A percentile compares a stretch with the other conserved stretches of the same genome.
phyloP scores from a whole-genome alignment of 2,329 filamentous ascomycete genomes.

The Thelonectria blattea region DNA sequence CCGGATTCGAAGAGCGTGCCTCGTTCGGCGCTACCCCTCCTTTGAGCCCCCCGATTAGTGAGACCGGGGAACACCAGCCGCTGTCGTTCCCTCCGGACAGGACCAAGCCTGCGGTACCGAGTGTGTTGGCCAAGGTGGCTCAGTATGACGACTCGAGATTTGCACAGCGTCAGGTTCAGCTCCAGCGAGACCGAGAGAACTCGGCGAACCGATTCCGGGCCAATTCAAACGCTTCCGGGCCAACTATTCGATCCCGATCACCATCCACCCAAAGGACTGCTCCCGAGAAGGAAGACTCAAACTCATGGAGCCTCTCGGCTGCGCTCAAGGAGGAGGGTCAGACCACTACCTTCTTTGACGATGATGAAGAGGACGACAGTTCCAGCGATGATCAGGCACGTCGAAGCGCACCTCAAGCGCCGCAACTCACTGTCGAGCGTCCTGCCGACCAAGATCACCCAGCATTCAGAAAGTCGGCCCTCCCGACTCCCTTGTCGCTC shows the following conservation, averaged over 20 bases:
- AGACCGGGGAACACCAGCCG: slow-evolving; percentile 69
- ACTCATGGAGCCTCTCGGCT: slow-evolving; percentile 38
- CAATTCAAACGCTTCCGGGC: slow-evolving; percentile 52
- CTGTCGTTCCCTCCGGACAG: slow-evolving; percentile 76
- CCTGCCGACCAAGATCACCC: slow-evolving; percentile 62
- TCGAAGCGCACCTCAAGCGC: slow-evolving; percentile 32
- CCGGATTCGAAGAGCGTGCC: slow-evolving; percentile 42
- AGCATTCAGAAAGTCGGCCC: slow-evolving; percentile 55
- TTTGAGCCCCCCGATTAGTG: slow-evolving; percentile 67
- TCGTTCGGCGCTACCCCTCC: slow-evolving; percentile 46
- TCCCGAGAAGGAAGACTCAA: slow-evolving; percentile 42
- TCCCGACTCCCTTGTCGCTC: slow-evolving; percentile 52
- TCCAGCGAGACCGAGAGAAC: slow-evolving; percentile 76
- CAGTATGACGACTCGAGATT: slow-evolving; percentile 87
- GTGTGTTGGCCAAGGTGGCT: slow-evolving; percentile 68
- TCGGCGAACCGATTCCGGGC: slow-evolving; percentile 55
- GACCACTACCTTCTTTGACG: slow-evolving; percentile 50
- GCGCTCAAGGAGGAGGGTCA: slow-evolving; percentile 43
- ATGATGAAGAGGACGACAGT: slow-evolving; percentile 53
- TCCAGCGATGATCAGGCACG: slow-evolving; percentile 19
- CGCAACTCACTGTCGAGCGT: slow-evolving; percentile 50
- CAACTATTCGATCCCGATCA: slow-evolving; percentile 52
- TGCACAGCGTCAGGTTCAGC: slow-evolving; percentile 78
- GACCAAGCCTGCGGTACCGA: slow-evolving; percentile 78
- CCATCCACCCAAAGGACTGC: slow-evolving; percentile 50